A percentile compares a stretch with the other conserved stretches of the same genome.
These are phyloP conservation scores for Lasiosphaeria ovina DNA, from an alignment of 495 filamentous ascomycete genomes.

Conservation along the genomic window DNA sequence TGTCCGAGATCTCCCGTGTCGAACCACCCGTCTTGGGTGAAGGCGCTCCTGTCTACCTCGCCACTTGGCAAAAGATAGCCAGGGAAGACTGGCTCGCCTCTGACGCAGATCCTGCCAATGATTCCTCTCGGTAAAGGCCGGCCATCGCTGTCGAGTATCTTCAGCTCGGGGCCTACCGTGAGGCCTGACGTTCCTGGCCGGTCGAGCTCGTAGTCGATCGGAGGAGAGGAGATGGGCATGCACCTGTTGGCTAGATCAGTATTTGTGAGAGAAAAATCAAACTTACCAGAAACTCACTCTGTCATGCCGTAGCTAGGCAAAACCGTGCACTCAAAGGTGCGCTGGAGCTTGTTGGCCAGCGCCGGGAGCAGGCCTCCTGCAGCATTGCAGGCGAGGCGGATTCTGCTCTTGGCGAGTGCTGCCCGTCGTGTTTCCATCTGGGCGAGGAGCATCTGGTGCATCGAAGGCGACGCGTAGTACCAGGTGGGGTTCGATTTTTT, in stretches of 20 bases:
- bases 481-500: slow-evolving; percentile 39
- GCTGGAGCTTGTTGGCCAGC: slow-evolving; percentile 35
- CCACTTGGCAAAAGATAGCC: slow-evolving; percentile 40
- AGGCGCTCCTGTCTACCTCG: slow-evolving; percentile 36
- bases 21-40: slow-evolving; percentile 44
- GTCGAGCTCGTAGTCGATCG: slow-evolving; percentile 40
- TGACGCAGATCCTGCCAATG: slow-evolving; percentile 43
- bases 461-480: slow-evolving; percentile 52
- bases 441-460: slow-evolving; percentile 44
- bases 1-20: slow-evolving; percentile 51
- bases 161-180: slow-evolving; percentile 41
- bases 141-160: slow-evolving; percentile 33
- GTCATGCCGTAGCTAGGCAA: slow-evolving; percentile 52
- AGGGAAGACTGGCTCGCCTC: slow-evolving; percentile 42
- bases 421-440: slow-evolving; percentile 29
- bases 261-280: background rate
- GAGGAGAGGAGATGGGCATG: slow-evolving; percentile 47
- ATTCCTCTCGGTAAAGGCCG: background rate
- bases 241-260: slow-evolving; percentile 20
- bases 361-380: slow-evolving; percentile 43
- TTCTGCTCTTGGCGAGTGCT: slow-evolving; percentile 35
- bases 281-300: slow-evolving; percentile 24
- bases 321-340: slow-evolving; percentile 40
- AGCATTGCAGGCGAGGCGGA: slow-evolving; percentile 47
- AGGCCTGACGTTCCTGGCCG: slow-evolving; percentile 44